Evolutionary conservation across 805 yeast genomes (phyloP).

Genomic region (Starmerella cellae): DNA sequence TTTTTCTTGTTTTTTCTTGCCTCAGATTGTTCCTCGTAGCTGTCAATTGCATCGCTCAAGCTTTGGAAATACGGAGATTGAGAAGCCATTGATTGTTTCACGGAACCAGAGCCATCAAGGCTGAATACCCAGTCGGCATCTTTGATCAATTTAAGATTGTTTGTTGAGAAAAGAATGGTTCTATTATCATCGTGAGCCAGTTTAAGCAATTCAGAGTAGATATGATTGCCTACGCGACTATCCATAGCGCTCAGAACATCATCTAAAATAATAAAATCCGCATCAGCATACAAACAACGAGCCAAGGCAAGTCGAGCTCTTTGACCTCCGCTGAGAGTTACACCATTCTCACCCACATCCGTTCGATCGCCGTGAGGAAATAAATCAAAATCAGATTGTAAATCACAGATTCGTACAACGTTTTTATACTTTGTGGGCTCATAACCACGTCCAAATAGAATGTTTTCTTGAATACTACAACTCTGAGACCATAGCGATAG

Average conservation of each 20-base stretch:
- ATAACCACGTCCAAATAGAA: slow-evolving; percentile 21
- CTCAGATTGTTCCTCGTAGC: background rate
- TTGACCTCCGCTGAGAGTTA: slow-evolving; percentile 79
- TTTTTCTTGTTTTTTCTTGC: background rate
- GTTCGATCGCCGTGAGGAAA: slow-evolving; percentile 14
- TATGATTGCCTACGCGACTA: slow-evolving; percentile 69
- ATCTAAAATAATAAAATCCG: slow-evolving; percentile 55
- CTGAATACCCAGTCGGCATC: slow-evolving; percentile 57
- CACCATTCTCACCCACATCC: slow-evolving; percentile 80
- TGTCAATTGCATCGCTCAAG: background rate
- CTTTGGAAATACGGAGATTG: background rate
- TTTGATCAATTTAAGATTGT: slow-evolving; percentile 58
- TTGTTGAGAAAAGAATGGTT: slow-evolving; percentile 71
- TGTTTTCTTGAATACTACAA: slow-evolving; percentile 8
- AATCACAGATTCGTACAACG: slow-evolving; percentile 10
- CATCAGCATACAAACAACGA: slow-evolving; percentile 56
- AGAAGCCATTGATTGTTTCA: background rate
- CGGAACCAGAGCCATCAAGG: slow-evolving; percentile 41
- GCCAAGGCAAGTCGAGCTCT: slow-evolving; percentile 74
- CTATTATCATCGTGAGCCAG: slow-evolving; percentile 40
- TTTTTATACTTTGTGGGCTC: slow-evolving; percentile 5
- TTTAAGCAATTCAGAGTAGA: slow-evolving; percentile 48
- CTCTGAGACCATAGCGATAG: slow-evolving; percentile 12
- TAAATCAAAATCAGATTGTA: slow-evolving; percentile 10
- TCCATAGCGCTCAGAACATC: slow-evolving; percentile 81